Evolutionary conservation across 2,329 filamentous ascomycete species (phyloP).

Genomic region (Nemania bipapillata): DNA sequence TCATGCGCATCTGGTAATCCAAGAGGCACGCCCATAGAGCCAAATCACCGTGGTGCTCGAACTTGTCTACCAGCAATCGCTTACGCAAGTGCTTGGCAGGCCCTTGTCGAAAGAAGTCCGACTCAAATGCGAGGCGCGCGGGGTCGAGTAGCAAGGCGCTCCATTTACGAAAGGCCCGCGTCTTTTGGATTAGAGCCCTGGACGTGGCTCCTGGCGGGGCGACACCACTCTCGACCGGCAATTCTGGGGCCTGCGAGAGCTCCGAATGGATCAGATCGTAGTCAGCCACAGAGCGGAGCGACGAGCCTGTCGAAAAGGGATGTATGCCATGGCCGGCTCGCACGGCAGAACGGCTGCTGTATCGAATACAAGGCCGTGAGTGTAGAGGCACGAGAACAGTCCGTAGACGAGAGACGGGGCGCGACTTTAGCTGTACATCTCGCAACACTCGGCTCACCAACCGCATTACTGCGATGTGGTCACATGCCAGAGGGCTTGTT

Average conservation of each 20-base stretch:
- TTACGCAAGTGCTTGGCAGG: slow-evolving; percentile 41
- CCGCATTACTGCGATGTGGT: slow-evolving; percentile 51
- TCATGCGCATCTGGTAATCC: slow-evolving; percentile 49
- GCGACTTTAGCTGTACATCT: slow-evolving; percentile 51
- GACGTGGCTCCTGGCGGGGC: slow-evolving; percentile 26
- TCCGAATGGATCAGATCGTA: slow-evolving; percentile 36
- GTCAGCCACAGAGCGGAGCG: slow-evolving; percentile 30
- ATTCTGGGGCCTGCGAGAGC: slow-evolving; percentile 17
- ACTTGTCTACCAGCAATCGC: slow-evolving; percentile 46
- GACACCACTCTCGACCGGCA: background rate
- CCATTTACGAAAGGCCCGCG: slow-evolving; percentile 46
- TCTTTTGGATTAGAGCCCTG: slow-evolving; percentile 39
- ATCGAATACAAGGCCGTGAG: slow-evolving; percentile 24
- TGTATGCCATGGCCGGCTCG: slow-evolving; percentile 23
- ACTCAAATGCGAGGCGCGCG: slow-evolving; percentile 47
- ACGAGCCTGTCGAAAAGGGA: slow-evolving; percentile 34
- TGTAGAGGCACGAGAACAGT: slow-evolving; percentile 24
- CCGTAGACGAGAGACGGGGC: slow-evolving; percentile 38
- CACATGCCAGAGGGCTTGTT: slow-evolving; percentile 43
- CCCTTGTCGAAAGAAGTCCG: slow-evolving; percentile 48
- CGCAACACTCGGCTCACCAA: slow-evolving; percentile 46
- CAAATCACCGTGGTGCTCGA: slow-evolving; percentile 46
- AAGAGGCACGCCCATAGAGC: slow-evolving; percentile 49
- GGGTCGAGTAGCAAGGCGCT: slow-evolving; percentile 43
- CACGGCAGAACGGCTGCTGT: background rate